These are phyloP conservation scores for Magnusiomyces clavatus DNA, from an alignment of 1,139 yeast species.

Conservation along the genomic window DNA sequence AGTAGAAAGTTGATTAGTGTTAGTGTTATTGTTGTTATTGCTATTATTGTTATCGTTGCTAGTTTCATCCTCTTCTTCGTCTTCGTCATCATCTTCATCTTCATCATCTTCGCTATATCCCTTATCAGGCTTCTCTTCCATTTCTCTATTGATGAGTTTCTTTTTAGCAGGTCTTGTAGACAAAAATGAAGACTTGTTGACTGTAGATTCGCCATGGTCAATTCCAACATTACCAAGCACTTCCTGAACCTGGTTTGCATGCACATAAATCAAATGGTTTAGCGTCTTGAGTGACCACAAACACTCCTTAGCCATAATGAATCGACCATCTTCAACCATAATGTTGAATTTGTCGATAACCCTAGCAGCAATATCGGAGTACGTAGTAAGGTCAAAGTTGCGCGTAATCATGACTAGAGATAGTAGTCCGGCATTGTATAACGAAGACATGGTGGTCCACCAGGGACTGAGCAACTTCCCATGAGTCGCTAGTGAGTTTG, in stretches of 20 bases:
- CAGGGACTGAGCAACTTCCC: conserved; percentile 39
- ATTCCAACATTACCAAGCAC: conserved; percentile 40
- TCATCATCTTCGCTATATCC: neutral
- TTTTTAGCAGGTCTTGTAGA: conserved; percentile 21
- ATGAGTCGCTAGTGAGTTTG: conserved; percentile 29
- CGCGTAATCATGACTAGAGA: conserved; percentile 41
- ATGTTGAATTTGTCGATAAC: conserved; percentile 32
- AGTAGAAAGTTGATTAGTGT: too few relatives aligned
- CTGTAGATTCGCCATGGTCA: conserved; percentile 51
- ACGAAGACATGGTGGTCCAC: conserved; percentile 43
- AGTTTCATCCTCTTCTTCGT: neutral
- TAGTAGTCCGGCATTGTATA: conserved; percentile 43
- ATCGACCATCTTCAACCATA: conserved; percentile 38
- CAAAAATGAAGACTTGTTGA: conserved; percentile 43
- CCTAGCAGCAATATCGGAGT: conserved; percentile 15
- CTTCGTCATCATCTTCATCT: neutral
- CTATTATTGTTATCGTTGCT: conserved; percentile 4
- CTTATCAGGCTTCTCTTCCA: neutral
- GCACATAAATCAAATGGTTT: conserved; percentile 43
- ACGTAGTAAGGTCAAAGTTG: conserved; percentile 28
- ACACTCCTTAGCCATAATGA: conserved; percentile 55
- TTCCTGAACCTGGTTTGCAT: conserved; percentile 39
- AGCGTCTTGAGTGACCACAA: conserved; percentile 56
- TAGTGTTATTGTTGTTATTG: conserved; percentile 8
- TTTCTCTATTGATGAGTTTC: conserved; percentile 15